phyloP scores from a whole-genome alignment of 1,284 basidiomycete species.

The Fistulinella cinereoalba region DNA sequence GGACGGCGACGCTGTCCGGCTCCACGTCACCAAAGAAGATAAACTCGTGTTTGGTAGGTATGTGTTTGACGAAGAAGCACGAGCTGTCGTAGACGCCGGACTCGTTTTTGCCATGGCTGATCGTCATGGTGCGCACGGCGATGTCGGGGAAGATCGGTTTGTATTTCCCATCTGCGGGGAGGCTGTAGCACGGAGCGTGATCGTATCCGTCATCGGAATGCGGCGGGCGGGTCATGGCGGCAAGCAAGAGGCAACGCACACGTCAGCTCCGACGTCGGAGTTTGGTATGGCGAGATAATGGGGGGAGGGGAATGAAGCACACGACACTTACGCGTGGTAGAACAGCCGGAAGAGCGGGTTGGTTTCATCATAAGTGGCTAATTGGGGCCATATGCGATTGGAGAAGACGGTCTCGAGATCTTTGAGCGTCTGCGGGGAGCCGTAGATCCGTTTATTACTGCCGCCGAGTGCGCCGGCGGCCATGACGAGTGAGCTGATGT shows the following conservation, averaged over 20 bases:
- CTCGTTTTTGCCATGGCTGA: constrained; percentile 67
- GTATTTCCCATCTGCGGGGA: constrained; percentile 49
- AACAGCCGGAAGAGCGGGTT: constrained; percentile 55
- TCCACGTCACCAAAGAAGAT: constrained; percentile 86
- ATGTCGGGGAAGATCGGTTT: constrained; percentile 49
- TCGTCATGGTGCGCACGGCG: constrained; percentile 61
- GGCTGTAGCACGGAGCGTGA: constrained; percentile 27
- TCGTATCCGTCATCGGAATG: too few relatives aligned
- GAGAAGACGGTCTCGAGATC: constrained; percentile 74
- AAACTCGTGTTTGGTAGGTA: constrained; percentile 56
- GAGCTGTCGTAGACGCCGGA: constrained; percentile 59
- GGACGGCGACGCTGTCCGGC: constrained; percentile 62
- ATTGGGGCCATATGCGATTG: constrained; percentile 77
- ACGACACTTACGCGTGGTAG: constrained; percentile 52
- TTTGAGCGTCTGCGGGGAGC: constrained; percentile 57
- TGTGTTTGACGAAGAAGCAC: constrained; percentile 74
- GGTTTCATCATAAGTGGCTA: constrained; percentile 69
- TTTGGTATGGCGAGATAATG: not conserved
- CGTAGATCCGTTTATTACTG: constrained; percentile 62
- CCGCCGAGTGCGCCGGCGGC: constrained; percentile 71
- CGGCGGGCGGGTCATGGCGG: not conserved
- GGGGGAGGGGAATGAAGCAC: not conserved
- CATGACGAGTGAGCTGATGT: constrained; percentile 71
- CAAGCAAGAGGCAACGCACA: not conserved
- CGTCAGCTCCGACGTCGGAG: constrained; percentile 10